Conservation (phyloP, 2,329 filamentous ascomycete genomes). For the Monilinia polystroma region DNA sequence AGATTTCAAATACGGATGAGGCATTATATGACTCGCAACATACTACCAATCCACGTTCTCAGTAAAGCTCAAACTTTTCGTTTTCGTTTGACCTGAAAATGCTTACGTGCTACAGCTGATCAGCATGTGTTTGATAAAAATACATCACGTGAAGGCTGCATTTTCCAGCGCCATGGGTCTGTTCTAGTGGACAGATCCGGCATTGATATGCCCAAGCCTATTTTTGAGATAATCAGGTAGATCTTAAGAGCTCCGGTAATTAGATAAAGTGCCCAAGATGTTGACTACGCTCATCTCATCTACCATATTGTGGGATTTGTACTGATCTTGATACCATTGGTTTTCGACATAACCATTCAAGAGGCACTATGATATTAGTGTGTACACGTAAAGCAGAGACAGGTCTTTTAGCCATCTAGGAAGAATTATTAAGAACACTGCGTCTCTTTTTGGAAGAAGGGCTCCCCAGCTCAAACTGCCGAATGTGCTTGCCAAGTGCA, state of each 20-base stretch:
- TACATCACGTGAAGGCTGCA: neutral
- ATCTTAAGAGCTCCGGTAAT: neutral
- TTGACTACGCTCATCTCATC: constrained; percentile 1
- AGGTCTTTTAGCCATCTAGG: neutral
- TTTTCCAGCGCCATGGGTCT: neutral
- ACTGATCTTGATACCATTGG: neutral
- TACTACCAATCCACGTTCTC: neutral
- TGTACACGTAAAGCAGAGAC: neutral
- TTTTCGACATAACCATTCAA: neutral
- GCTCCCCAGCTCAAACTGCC: neutral
- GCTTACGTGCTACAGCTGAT: neutral
- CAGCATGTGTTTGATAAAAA: neutral
- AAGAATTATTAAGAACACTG: neutral
- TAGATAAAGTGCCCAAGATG: neutral
- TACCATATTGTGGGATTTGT: neutral
- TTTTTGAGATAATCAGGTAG: neutral
- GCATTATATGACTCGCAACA: constrained; percentile 8
- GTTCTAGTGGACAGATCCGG: constrained; percentile 4
- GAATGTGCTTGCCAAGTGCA: neutral
- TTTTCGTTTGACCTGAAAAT: neutral
- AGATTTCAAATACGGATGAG: neutral
- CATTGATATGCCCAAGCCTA: constrained; percentile 4
- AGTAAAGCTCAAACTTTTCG: neutral
- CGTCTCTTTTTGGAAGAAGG: neutral
- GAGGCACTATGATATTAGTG: neutral